phyloP scores from a whole-genome alignment of 2,329 filamentous ascomycete genomes.

The Chalaropsis thielavioides region DNA sequence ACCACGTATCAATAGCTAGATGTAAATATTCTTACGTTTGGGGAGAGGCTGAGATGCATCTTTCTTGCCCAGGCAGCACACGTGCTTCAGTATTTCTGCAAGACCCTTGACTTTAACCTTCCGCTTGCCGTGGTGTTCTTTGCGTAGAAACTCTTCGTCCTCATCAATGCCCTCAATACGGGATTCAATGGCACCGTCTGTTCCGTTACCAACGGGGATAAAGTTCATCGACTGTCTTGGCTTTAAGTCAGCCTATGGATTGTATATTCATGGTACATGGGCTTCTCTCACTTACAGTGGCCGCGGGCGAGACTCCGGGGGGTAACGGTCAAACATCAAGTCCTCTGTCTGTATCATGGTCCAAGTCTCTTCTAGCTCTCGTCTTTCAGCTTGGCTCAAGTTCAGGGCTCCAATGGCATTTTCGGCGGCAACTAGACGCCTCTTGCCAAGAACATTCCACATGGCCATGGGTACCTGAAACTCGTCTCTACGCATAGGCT shows the following conservation, averaged over 20 bases:
- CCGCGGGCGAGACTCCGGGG: constrained; percentile 16
- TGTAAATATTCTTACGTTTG: constrained; percentile 9
- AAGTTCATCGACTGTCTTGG: constrained; percentile 13
- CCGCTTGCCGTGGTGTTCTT: background rate
- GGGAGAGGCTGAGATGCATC: background rate
- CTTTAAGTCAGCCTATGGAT: background rate
- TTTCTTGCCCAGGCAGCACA: constrained; percentile 15
- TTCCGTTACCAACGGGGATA: constrained; percentile 7
- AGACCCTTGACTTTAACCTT: constrained; percentile 1
- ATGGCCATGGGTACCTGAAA: constrained; percentile 14
- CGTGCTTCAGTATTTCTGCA: constrained; percentile 3
- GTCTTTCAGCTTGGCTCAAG: constrained; percentile 13
- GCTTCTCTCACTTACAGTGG: constrained; percentile 12
- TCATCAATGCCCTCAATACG: constrained; percentile 14
- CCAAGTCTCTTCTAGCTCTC: constrained; percentile 17
- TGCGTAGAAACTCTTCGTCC: constrained; percentile 12
- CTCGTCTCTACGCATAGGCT: constrained; percentile 11
- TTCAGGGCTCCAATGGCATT: constrained; percentile 12
- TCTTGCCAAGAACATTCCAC: constrained; percentile 16
- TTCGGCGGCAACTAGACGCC: constrained; percentile 12
- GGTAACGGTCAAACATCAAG: constrained; percentile 16
- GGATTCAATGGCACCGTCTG: constrained; percentile 8
- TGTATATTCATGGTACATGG: background rate
- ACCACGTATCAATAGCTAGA: background rate
- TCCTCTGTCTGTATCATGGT: constrained; percentile 18